Evolutionary conservation across 345 rosid species (phyloP), one percentile per base, ranked within the genome.

Genomic region (Moricandia arvensis): DNA sequence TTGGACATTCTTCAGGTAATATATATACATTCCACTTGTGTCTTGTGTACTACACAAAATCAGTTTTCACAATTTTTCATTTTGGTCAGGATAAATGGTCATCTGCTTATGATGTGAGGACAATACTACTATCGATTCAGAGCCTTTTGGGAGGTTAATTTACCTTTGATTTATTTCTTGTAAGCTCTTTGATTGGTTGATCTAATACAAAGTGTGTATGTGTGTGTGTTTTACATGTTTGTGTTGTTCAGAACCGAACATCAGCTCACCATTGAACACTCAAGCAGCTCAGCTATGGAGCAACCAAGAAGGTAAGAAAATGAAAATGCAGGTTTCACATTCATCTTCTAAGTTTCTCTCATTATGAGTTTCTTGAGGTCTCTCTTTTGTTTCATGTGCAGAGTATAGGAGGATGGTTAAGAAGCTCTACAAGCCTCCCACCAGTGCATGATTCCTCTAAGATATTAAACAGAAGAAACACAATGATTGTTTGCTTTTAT

Each of bases 221-320:
- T 53, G 24, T 65, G 29, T 21, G 24, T 21, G 24, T 21, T 21
- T 21, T 21, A 21, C 24, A 21, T 30, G 7, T 71, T 58, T 58
- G 35, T 13, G 8, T 37, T 65, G 72, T 8, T 54, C 87, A 92
- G 97, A 92, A 75, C 97, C 97, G 18, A 95, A 94, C 75, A 92
- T 82, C 26, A 91, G 92, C 76, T 94, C 98, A 7, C 98, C 97
- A 65, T 78, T 94, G 59, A 94, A 94, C 86, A 85, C 86, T 65
- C 97, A 91, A 79, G 98, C 98, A 78, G 97, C 98, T 45, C 97
- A 90, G 75, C 90, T 94, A 11, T 94, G 98, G 98, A 78, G 89
- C 82, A 90, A 92, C 82, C 97, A 86, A 87, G 93, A 87, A 84
- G 97, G 96, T 90, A 71, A 41, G n/a, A 12, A 41, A 41, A 26